Percentiles rank a stretch among this genome's conserved stretches.
phyloP scores from a whole-genome alignment of 371 early-diverging fungal genomes.

The Rhizomucor miehei region DNA sequence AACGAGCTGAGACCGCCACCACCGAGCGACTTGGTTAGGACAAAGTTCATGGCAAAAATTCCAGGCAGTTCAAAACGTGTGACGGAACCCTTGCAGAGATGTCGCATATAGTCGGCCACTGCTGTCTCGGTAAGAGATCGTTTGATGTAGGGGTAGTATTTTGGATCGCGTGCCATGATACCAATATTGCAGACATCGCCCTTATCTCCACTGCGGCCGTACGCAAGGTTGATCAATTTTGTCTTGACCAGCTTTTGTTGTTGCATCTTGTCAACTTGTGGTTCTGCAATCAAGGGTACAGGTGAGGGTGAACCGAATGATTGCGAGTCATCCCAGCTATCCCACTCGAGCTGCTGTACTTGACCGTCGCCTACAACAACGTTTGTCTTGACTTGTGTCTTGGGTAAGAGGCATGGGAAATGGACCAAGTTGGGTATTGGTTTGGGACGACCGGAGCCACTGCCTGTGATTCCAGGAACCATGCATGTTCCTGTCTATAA shows the following conservation, averaged over 20 bases:
- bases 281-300: conserved; percentile 16
- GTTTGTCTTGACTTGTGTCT: conserved; percentile 41
- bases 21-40: conserved; percentile 62
- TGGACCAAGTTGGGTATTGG: conserved; percentile 67
- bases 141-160: conserved; percentile 52
- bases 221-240: conserved; percentile 60
- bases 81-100: conserved; percentile 62
- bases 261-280: conserved; percentile 23
- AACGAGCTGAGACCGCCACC: conserved; percentile 73
- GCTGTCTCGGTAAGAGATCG: conserved; percentile 34
- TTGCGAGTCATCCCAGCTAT: conserved; percentile 24
- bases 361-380: conserved; percentile 40
- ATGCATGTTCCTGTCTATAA: conserved; percentile 67
- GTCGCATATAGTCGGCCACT: conserved; percentile 62
- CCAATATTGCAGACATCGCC: conserved; percentile 73
- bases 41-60: conserved; percentile 66
- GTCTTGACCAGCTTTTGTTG: conserved; percentile 32
- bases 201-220: conserved; percentile 76
- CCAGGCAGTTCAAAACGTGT: conserved; percentile 69
- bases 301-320: conserved; percentile 18
- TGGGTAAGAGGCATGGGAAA: conserved; percentile 63
- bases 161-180: conserved; percentile 63
- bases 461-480: conserved; percentile 72
- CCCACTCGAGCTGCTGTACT: conserved; percentile 26
- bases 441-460: conserved; percentile 52